Evolutionary conservation across 495 filamentous ascomycete genomes (phyloP), one percentile per base, ranked within the genome.

Genomic region (Hyphodiscus hymeniophilus): DNA sequence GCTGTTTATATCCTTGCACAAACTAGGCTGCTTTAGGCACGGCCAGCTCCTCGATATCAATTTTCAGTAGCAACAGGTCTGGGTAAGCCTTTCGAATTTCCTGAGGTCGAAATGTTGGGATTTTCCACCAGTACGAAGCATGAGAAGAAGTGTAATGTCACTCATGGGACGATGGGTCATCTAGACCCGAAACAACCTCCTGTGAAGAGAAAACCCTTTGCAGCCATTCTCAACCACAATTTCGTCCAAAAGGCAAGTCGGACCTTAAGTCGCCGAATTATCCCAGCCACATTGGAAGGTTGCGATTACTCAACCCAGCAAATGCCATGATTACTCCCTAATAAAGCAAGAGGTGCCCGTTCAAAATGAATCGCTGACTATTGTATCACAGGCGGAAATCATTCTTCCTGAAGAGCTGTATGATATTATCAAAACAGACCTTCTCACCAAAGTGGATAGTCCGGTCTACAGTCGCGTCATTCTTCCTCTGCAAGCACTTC

Each of bases 101-200:
- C 10, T 28, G 26, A 28, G 10, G 10, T 43, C 17, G 42, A 44
- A 41, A 59, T 59, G 56, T 26, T 59, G 12, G 52, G 34, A 18
- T 55, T 55, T 38, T 32, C 48, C 13, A 20, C 41, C 6, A 38
- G 21, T 24, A 52, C 41, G 13, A 57, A 60, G 18, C 21, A 57
- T 43, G 54, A 56, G 35, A 65, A 73, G n/a, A 96, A 89, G 69
- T 86, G 81, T 63, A 83, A 77, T 63, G 82, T 84, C 41, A 84
- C 85, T 0, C 67, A 85, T 52, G 73, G 77, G 1, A 66, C 70
- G 7, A 74, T 92, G 63, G 60, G 68, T 7, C 82, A 80, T 61
- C 65, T 87, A 42, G 78, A 91, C 58, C 73, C 79, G 11, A 73
- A 80, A 50, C 84, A 89, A 57, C 71, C 79, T 17, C 81, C 90